A percentile compares a stretch with the other conserved stretches of the same genome.
phyloP scores from a whole-genome alignment of 2,329 filamentous ascomycete genomes.

The Talaromyces albobiverticillius region DNA sequence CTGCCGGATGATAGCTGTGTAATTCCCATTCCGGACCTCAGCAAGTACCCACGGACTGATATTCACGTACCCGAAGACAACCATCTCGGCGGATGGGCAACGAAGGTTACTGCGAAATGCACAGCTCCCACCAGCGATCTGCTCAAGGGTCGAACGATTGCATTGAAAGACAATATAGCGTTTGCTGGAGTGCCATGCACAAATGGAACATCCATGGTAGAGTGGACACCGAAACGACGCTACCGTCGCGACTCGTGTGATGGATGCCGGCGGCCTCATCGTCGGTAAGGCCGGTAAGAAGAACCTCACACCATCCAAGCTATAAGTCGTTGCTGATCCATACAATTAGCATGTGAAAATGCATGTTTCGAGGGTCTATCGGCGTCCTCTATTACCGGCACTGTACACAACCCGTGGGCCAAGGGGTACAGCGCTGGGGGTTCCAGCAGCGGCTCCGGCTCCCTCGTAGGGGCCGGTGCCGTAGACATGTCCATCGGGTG shows the following conservation, averaged over 20 bases:
- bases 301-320: background rate
- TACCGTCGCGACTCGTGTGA: background rate
- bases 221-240: background rate
- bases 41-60: slow-evolving; percentile 5
- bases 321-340: background rate
- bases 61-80: slow-evolving; percentile 7
- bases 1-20: slow-evolving; percentile 2
- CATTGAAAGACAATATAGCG: background rate
- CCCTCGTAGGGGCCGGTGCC: background rate
- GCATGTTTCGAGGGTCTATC: background rate
- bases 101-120: slow-evolving; percentile 8
- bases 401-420: background rate
- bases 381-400: background rate
- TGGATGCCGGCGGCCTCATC: background rate
- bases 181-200: background rate
- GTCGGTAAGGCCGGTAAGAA: slow-evolving; percentile 1
- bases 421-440: background rate
- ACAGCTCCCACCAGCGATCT: background rate
- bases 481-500: slow-evolving; percentile 21
- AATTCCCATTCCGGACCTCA: slow-evolving; percentile 5
- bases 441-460: background rate
- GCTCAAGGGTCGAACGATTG: background rate
- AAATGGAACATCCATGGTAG: background rate
- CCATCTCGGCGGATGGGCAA: slow-evolving; percentile 6
- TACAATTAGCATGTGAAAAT: slow-evolving; percentile 4